A percentile compares a stretch with the other conserved stretches of the same genome.
phyloP scores from a whole-genome alignment of 2,329 filamentous ascomycete species.

The Fusarium torreyae region DNA sequence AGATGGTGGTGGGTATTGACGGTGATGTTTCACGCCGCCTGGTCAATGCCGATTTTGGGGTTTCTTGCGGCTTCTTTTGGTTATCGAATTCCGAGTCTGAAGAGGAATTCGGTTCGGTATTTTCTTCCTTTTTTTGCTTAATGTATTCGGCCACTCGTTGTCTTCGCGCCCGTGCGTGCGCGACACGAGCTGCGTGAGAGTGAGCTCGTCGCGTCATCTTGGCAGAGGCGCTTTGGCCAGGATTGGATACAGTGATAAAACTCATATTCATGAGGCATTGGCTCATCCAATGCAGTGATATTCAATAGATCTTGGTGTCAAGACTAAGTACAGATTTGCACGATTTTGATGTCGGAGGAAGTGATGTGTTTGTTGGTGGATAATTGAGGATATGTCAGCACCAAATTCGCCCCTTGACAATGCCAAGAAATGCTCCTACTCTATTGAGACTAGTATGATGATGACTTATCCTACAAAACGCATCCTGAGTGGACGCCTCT shows the following conservation, averaged over 20 bases:
- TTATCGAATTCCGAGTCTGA: too few species aligned
- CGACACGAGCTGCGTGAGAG: slow-evolving; percentile 19
- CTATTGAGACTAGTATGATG: neutral
- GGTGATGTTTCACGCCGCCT: fast-evolving
- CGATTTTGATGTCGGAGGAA: too few species aligned
- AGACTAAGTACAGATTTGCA: neutral
- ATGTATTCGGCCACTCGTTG: neutral
- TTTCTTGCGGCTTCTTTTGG: fast-evolving
- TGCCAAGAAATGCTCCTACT: slow-evolving; percentile 36
- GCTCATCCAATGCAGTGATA: too few species aligned
- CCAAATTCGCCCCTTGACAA: neutral
- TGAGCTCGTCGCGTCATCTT: slow-evolving; percentile 12
- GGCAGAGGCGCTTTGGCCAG: slow-evolving; percentile 4
- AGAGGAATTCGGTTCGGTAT: neutral
- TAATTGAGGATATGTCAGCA: neutral
- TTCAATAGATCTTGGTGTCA: neutral
- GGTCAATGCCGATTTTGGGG: fast-evolving
- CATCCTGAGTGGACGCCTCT: neutral
- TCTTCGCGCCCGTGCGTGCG: slow-evolving; percentile 6
- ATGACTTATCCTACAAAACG: too few species aligned
- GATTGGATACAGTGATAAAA: slow-evolving; percentile 4
- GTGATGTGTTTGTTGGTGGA: neutral
- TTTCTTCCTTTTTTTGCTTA: neutral
- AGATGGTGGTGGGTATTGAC: neutral
- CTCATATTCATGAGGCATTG: neutral